Evolutionary conservation across 306 rosid species (phyloP).

Genomic region (Fragaria ananassa): DNA sequence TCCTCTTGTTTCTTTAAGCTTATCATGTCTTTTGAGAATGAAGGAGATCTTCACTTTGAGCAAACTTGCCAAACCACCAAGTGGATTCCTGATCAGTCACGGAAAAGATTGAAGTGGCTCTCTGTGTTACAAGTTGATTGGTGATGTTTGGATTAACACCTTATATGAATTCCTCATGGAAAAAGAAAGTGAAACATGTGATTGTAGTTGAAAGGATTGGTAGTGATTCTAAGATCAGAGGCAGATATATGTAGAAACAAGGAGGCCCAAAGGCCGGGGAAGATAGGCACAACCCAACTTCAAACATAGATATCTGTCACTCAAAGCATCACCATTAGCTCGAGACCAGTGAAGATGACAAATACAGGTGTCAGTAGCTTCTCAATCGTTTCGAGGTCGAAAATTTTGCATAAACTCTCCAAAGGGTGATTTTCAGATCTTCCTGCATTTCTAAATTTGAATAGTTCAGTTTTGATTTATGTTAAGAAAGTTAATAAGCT

Average conservation of each 20-base stretch:
- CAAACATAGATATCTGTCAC: too few relatives aligned
- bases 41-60: background rate
- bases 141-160: background rate
- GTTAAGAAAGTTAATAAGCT: too few relatives aligned
- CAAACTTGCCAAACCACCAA: background rate
- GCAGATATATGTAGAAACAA: background rate
- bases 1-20: background rate
- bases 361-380: too few relatives aligned
- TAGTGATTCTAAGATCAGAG: background rate
- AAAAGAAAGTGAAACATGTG: background rate
- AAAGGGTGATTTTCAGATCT: too few relatives aligned
- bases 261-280: background rate
- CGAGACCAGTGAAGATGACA: too few relatives aligned
- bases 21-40: background rate
- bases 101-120: background rate
- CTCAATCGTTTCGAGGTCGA: too few relatives aligned
- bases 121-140: background rate
- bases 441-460: too few relatives aligned
- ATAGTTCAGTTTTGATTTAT: too few relatives aligned
- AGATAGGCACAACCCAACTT: background rate
- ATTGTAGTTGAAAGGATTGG: background rate
- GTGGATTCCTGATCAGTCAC: background rate
- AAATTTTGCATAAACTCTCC: too few relatives aligned
- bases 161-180: background rate
- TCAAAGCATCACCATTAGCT: too few relatives aligned